phyloP scores from a whole-genome alignment of 2,329 filamentous ascomycete genomes.

The Camillea tinctor region DNA sequence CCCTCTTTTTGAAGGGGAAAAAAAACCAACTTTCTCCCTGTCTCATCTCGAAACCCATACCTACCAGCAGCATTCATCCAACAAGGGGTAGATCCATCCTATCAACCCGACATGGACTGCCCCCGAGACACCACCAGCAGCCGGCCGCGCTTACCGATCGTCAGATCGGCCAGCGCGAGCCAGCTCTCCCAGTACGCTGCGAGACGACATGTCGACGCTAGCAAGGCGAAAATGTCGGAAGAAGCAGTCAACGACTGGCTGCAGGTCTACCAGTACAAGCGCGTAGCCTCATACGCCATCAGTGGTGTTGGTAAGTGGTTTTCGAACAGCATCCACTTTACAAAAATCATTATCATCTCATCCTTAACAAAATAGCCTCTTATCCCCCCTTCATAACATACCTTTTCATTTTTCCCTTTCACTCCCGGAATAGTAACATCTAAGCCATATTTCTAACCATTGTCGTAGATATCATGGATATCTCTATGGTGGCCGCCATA shows the following conservation, averaged over 20 bases:
- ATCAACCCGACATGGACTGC: not conserved
- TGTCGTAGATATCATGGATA: not conserved
- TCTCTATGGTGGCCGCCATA: not conserved
- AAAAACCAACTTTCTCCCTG: too few relatives aligned
- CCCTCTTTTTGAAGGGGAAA: too few relatives aligned
- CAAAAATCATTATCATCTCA: too few relatives aligned
- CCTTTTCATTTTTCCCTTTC: not conserved
- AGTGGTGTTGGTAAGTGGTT: not conserved
- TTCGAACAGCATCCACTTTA: not conserved
- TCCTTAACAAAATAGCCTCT: too few relatives aligned
- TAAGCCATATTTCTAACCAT: not conserved
- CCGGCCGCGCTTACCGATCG: not conserved
- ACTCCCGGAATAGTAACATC: too few relatives aligned
- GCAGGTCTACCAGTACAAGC: not conserved
- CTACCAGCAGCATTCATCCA: not conserved
- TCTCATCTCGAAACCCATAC: not conserved
- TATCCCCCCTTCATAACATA: too few relatives aligned
- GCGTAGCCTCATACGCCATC: not conserved
- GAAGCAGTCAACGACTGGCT: not conserved
- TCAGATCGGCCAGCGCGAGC: not conserved
- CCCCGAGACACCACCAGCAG: not conserved
- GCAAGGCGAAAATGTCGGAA: not conserved
- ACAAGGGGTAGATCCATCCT: not conserved
- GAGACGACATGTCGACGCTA: not conserved
- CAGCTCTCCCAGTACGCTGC: not conserved